phyloP scores from a whole-genome alignment of 1,284 basidiomycete genomes.

The Ganoderma sinense region DNA sequence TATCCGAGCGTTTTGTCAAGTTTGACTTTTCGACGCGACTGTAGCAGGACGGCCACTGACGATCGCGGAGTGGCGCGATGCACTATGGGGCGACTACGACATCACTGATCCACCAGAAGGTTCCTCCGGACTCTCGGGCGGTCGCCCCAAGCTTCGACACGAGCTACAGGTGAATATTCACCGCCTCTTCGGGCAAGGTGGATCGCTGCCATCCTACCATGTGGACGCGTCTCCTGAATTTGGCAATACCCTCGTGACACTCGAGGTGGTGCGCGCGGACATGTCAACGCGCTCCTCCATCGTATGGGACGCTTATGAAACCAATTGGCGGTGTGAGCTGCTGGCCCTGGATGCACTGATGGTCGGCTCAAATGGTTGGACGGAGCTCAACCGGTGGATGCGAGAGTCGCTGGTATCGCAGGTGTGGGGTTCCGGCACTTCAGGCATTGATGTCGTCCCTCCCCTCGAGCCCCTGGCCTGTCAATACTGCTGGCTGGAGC shows the following conservation, averaged over 20 bases:
- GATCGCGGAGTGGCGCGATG: conserved; percentile 12
- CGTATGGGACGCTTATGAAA: conserved; percentile 9
- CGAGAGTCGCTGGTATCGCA: conserved; percentile 5
- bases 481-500: background rate
- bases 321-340: conserved; percentile 13
- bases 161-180: background rate
- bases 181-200: background rate
- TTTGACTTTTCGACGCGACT: conserved; percentile 6
- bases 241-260: background rate
- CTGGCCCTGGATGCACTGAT: conserved; percentile 8
- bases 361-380: background rate
- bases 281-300: background rate
- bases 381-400: conserved; percentile 3
- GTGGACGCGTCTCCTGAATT: background rate
- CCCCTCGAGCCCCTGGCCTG: too few relatives aligned
- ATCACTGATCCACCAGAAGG: background rate
- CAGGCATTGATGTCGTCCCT: background rate
- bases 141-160: background rate
- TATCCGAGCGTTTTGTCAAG: conserved; percentile 9
- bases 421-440: background rate
- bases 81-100: conserved; percentile 4
- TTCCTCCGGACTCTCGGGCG: background rate
- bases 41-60: background rate
- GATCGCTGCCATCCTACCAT: background rate
- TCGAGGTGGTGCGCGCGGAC: background rate